Base-by-base conservation (phyloP, 2,329 filamentous ascomycete species). In the Aspergillus arachidicola region DNA sequence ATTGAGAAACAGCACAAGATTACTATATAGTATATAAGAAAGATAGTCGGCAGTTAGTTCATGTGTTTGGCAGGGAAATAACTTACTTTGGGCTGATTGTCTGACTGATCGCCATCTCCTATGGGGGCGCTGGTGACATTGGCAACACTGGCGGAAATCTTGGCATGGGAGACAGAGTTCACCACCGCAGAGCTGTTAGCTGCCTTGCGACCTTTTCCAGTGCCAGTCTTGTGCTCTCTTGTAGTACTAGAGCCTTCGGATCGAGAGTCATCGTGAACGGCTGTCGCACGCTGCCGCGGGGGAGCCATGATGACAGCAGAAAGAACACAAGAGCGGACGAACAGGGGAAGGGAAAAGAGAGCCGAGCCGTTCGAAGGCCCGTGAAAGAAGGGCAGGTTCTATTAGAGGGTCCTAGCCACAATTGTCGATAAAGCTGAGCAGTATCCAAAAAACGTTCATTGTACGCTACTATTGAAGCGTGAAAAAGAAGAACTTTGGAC, bases 231-330 rank as follows among this genome's bases (percentile, higher is more conserved):
- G 54, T 71, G 71, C 62, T 80, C 78, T 68, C 74, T 77, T 16
- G 78, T 76, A 48, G 77, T 74, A 64, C 78, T 82, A 41, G 81
- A 81, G n/a, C 79, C 77, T 73, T 83, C 81, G 21, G 81, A 82
- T 63, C 81, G 74, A 30, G 80, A 81, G 69, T 83, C 81, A 62
- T 83, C 81, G 55, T 78, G 70, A 60, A 72, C 67, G 26, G 75
- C 72, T 32, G 75, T 66, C 55, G 75, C 73, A 58, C 80, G 79
- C 68, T 79, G 78, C 63, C 80, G 80, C 69, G 81, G 78, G 68
- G 81, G 81, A 63, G 80, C 76, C 81, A 83, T 83, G 65, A 61
- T 67, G 63, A 60, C 30, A 62, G 38, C 48, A 56, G 58, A 59
- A 46, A 61, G 51, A 65, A 55, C 30, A 51, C 36, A 55, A 51